Evolutionary conservation across 306 rosid genomes (phyloP), one percentile per base, ranked within the genome.

Genomic region (Lathyrus oleraceus): DNA sequence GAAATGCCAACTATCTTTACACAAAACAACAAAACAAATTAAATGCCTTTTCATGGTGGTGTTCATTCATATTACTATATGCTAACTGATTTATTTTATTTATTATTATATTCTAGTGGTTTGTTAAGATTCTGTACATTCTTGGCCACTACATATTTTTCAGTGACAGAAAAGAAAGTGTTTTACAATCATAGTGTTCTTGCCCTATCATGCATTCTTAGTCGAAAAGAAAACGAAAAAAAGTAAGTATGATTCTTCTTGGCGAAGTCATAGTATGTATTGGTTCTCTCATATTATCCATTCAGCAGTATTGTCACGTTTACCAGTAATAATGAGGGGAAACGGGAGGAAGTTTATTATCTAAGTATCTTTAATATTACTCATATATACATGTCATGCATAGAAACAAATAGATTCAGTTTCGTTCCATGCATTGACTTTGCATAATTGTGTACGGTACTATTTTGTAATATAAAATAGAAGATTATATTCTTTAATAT

Each of bases 1-100:
- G 81, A 71, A 81, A 72, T 10, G 30, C 79, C 70, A 81, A 72
- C 60, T 81, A 72, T 44, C 60, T 43, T 27, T 23, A 15, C 52
- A 56, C 43, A 62, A 75, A 51, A 45, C 57, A 71, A 71, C 71
- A 75, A 51, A 71, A 61, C 10, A 43, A 72, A 6, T 35, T 35
- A 35, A 53, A 44, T 61, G 57, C 61, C 67, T 61, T 79, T 67
- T 61, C 21, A 67, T 21, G 61, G 21, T 10, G 65, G 65, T 51
- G 40, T 70, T 81, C 39, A 57, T 70, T 81, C 39, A 57, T 27
- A 20, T 10, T 38, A 20, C 5, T 38, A 58, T 42, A 44, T 78
- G 69, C 13, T 38, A 19, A 43, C 17, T 54, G 65, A 73, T 65
- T 42, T 61, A 13, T 42, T 40, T 20, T 64, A 57, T 66, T 45